Base-by-base conservation (phyloP, 352 stramenopile genomes). In the Phytophthora capsici region DNA sequence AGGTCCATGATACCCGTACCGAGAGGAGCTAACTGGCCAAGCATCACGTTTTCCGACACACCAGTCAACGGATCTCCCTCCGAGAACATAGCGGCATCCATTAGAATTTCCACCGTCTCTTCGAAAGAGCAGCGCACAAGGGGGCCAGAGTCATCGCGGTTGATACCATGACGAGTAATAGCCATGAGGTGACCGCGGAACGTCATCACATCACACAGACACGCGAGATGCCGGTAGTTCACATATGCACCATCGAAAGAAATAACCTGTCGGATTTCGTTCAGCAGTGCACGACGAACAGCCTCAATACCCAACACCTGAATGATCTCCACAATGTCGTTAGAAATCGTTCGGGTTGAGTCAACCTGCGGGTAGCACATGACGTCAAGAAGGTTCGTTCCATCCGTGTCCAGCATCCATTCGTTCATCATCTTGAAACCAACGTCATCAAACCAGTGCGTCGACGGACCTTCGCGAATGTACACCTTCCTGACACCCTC, bases 301-400 rank as follows among this genome's bases (percentile, higher is more conserved):
- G 91, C 92, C 62, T 98, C 92, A 61, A 97, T 97, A 54, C 92
- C 92, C n/a, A 98, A 75, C 37, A 99, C 94, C 51, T 95, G 88
- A 69, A 99, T 99, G 43, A 99, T 99, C 84, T 99, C 98, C 41
- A 99, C 96, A 71, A 99, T 98, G 69, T 99, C 96, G 78, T 99
- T 99, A 28, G 94, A 98, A 66, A 98, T 98, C n/a, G 97, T 99
- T 40, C 96, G 87, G 9, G 92, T 97, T 2, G 90, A 84, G 73
- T 99, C 98, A 9, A 99, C 96, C 67, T 98, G 95, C 23, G 98
- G 94, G 71, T 98, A 95, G 49, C 92, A 97, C 62, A 99, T 89
- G 10, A 99, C 96, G 71, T 98, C 97, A 66, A 99, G 90, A 38
- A 99, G 83, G 73, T 99, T 99, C 41, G 96, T 98, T 34, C 98